Conservation (phyloP, 1,284 basidiomycete genomes). For the Bondarzewia mesenterica region DNA sequence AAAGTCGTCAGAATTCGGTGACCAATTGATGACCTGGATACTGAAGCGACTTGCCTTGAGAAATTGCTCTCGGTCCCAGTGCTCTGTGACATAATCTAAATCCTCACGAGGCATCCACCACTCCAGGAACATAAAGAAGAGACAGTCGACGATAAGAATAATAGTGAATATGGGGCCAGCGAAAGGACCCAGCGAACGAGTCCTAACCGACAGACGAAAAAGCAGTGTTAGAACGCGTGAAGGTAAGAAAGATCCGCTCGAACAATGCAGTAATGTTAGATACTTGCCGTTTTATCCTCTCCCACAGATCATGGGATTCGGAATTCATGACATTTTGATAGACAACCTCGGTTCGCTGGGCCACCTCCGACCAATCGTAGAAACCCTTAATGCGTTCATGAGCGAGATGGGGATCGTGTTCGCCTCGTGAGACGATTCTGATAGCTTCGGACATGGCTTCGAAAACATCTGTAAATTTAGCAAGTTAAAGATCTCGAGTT, state of each 20-base stretch:
- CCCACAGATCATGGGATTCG: constrained; percentile 56
- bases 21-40: neutral
- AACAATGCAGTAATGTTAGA: no score
- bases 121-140: constrained; percentile 73
- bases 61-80: constrained; percentile 33
- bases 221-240: neutral
- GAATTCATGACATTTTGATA: constrained; percentile 65
- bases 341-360: constrained; percentile 75
- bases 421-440: constrained; percentile 53
- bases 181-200: constrained; percentile 62
- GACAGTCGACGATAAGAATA: constrained; percentile 73
- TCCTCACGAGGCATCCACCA: constrained; percentile 67
- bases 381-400: constrained; percentile 75
- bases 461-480: constrained; percentile 62
- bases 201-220: constrained; percentile 30
- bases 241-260: neutral
- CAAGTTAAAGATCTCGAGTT: neutral
- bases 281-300: constrained; percentile 60
- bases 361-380: constrained; percentile 86
- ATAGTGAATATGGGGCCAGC: constrained; percentile 74
- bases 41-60: constrained; percentile 19
- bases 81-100: constrained; percentile 55
- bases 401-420: constrained; percentile 73
- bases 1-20: neutral
- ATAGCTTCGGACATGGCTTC: constrained; percentile 81